These are phyloP conservation scores for Globisporangium recalcitrans DNA, from an alignment of 352 stramenopile genomes.

Conservation along the genomic window DNA sequence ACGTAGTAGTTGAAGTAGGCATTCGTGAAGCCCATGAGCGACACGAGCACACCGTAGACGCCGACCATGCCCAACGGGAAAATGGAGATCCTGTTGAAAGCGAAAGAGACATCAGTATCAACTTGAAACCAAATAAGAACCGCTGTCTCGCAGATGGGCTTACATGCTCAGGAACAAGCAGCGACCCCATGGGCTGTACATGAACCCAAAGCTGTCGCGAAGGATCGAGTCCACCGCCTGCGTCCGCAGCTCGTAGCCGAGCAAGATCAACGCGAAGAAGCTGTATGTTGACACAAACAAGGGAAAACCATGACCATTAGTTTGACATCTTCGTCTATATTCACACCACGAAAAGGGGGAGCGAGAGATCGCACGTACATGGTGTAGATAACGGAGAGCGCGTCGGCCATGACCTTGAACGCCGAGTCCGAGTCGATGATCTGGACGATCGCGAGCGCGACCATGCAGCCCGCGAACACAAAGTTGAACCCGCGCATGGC, in stretches of 20 bases:
- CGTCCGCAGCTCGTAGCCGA: conserved; percentile 81
- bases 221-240: conserved; percentile 59
- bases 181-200: conserved; percentile 85
- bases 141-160: conserved; percentile 11
- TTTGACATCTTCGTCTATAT: too few species aligned
- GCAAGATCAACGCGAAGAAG: conserved; percentile 79
- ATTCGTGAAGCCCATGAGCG: conserved; percentile 71
- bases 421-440: conserved; percentile 61
- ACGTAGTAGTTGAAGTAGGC: conserved; percentile 90
- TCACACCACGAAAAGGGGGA: too few species aligned
- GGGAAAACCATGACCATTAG: background rate
- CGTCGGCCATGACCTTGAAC: conserved; percentile 71
- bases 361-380: conserved; percentile 46
- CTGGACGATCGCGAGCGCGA: conserved; percentile 60
- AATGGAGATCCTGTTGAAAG: conserved; percentile 70
- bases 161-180: conserved; percentile 87
- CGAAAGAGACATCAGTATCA: background rate
- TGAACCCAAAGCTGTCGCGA: conserved; percentile 82
- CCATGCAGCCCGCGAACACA: conserved; percentile 66
- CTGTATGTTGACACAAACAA: conserved; percentile 29
- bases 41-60: conserved; percentile 75
- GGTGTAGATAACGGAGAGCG: conserved; percentile 79
- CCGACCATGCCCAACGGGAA: conserved; percentile 85
- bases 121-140: background rate
- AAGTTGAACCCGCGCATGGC: conserved; percentile 79